Evolutionary conservation across 495 filamentous ascomycete genomes (phyloP), one percentile per base, ranked within the genome.

Genomic region (Daldinia grandis): DNA sequence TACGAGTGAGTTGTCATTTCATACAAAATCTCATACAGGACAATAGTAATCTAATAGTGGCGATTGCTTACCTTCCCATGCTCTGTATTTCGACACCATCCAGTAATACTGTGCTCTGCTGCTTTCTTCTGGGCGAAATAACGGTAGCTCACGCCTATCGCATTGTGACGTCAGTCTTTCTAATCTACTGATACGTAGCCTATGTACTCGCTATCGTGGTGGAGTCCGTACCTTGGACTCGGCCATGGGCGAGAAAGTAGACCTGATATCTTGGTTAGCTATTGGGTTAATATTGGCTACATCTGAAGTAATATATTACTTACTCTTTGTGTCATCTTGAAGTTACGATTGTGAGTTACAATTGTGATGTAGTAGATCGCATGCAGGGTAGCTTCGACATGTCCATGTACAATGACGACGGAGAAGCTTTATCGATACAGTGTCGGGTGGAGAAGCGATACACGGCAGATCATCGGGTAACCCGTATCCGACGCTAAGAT

Each of bases 81-180:
- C 6, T 84, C 80, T 0, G 88, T 91, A 75, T 98, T 98, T 38
- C 87, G 83, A 17, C 94, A 92, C 84, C 87, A 95, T 49, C 94
- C 94, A 1, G 90, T 95, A 6, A 98, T 71, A 2, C 81, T 83
- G 68, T 90, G 82, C 31, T 84, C 82, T 2, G 76, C 78, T 2
- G 94, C 94, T 65, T 89, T 87, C 68, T 89, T 88, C 59, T 86
- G 84, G 1, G 93, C 89, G 74, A 91, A 96, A 75, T 87, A 91
- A 86, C 90, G 89, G 78, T 90, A 93, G 67, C 87, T 90, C 67
- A 93, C 91, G 58, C 91, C 90, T 92, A 51, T 54, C 42, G 37
- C 2, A 12, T 28, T 21, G 58, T 72, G 62, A 73, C 71, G 66
- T 75, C 60, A 77, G 69, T 66, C 59, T 50, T 50, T 47, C 12